Evolutionary conservation across 177 flowering plant species (phyloP), one percentile per base, ranked within the genome.

Genomic region (Vitis hybrid): DNA sequence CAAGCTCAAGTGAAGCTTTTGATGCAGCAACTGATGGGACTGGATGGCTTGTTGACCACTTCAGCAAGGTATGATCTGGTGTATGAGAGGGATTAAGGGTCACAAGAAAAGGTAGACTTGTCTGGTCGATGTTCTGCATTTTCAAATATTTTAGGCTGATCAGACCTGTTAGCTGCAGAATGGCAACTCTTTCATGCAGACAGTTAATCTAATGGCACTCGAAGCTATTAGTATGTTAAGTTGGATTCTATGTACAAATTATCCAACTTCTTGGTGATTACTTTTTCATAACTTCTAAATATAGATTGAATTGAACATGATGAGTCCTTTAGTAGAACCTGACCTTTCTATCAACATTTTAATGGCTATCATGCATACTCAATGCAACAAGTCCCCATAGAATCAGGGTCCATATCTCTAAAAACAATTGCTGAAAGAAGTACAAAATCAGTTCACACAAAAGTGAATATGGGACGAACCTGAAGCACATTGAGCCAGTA

Each of bases 401-500:
- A 19, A 17, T 15, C 59, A 18, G 59, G 19, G 18, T 56, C 59
- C 18, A 26, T 26, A 56, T 19, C 11, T 19, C 26, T 10, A n/a
- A 18, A n/a, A 48, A 34, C 6, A 34, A 26, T 2, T 26, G 45
- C 45, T 7, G 6, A 34, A 34, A 34, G 30, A 34, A 34, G 45
- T 30, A 54, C 11, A 14, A 23, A 50, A 19, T 32, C n/a, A 70
- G 18, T 60, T 14, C 18, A 32, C 55, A 23, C 54, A 50, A 64
- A 34, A 54, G 50, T 59, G 32, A 51, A 63, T 1, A 63, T 15
- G n/a, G 34, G 61, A 73, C 82, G 66, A 57, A 92, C 99, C 99
- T 95, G 98, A 68, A 93, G 93, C 15, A 85, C 81, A 83, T 95
- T 93, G 65, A 95, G 91, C 99, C 98, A 95, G 78, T 95, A 91